Percentiles rank a stretch among this genome's conserved stretches.
phyloP scores from a whole-genome alignment of 2,329 filamentous ascomycete genomes.

The Phialemoniopsis sp. region DNA sequence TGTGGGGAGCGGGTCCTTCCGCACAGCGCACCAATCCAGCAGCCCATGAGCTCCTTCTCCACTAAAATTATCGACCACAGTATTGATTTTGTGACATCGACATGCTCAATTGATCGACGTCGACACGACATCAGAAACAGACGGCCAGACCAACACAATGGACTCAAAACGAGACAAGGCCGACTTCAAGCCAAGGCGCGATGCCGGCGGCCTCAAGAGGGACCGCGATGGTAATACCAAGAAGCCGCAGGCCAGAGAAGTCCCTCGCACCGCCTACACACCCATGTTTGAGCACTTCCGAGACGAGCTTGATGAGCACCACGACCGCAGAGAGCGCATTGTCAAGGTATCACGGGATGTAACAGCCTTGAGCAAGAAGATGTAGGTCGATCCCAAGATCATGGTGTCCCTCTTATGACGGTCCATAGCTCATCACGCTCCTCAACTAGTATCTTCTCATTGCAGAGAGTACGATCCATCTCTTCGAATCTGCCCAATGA shows the following conservation, averaged over 20 bases:
- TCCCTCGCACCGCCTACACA: conserved; percentile 46
- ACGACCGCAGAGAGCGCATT: conserved; percentile 85
- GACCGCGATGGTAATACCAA: conserved; percentile 48
- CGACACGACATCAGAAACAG: too few species aligned
- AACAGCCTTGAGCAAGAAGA: conserved; percentile 93
- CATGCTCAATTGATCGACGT: too few species aligned
- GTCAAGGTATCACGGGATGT: conserved; percentile 91
- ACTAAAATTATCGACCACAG: neutral
- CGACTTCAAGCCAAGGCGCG: conserved; percentile 11
- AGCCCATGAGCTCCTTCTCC: too few species aligned
- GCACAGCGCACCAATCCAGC: too few species aligned
- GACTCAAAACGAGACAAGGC: too few species aligned
- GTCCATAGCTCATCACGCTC: conserved; percentile 1
- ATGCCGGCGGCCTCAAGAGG: conserved; percentile 44
- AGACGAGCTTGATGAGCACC: conserved; percentile 86
- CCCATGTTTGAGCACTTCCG: conserved; percentile 85
- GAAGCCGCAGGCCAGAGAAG: conserved; percentile 24
- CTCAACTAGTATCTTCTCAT: conserved; percentile 68
- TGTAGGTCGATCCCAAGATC: too few species aligned
- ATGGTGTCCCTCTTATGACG: neutral
- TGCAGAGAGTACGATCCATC: conserved; percentile 72
- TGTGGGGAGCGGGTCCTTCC: too few species aligned
- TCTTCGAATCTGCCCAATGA: conserved; percentile 60
- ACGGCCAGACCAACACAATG: neutral
- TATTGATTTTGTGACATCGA: too few species aligned